A percentile compares a stretch with the other conserved stretches of the same genome.
phyloP scores from a whole-genome alignment of 2,329 filamentous ascomycete genomes.

The Diplodia mutila region DNA sequence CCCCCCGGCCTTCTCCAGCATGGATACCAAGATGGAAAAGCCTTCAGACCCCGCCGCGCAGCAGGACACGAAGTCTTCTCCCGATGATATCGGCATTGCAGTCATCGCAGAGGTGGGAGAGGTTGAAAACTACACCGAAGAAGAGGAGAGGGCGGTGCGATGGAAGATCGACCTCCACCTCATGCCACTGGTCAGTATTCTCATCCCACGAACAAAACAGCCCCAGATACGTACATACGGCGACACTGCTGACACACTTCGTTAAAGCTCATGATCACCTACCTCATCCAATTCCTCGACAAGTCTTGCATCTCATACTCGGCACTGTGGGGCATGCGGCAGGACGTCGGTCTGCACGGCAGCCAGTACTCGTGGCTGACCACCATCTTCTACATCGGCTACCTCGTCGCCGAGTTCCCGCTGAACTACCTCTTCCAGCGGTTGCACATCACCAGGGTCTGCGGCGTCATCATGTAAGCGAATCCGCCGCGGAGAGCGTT shows the following conservation, averaged over 20 bases:
- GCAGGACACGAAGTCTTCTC: background rate
- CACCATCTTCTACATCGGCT: constrained; percentile 33
- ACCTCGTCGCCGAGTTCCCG: constrained; percentile 25
- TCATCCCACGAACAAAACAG: too few species aligned
- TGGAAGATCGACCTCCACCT: constrained; percentile 52
- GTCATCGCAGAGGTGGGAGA: background rate
- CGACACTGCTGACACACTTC: constrained; percentile 5
- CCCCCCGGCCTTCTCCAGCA: background rate
- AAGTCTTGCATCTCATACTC: constrained; percentile 31
- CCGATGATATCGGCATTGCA: constrained; percentile 7
- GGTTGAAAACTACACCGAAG: constrained; percentile 46
- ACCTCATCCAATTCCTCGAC: constrained; percentile 32
- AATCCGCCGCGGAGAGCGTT: background rate
- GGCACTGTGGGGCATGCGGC: constrained; percentile 33
- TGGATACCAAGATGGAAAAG: constrained; percentile 1
- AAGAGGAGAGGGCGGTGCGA: constrained; percentile 55
- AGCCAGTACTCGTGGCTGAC: constrained; percentile 35
- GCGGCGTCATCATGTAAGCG: constrained; percentile 54
- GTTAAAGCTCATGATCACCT: constrained; percentile 30
- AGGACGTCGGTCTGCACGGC: constrained; percentile 32
- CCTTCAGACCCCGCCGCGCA: background rate
- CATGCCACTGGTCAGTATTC: background rate
- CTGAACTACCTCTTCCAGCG: constrained; percentile 25
- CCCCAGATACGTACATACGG: too few species aligned
- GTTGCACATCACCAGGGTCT: constrained; percentile 30